Percentiles rank a stretch among this genome's conserved stretches.
Conservation (phyloP, 768 basidiomycete genomes). For the Tricholoma flavovirens region DNA sequence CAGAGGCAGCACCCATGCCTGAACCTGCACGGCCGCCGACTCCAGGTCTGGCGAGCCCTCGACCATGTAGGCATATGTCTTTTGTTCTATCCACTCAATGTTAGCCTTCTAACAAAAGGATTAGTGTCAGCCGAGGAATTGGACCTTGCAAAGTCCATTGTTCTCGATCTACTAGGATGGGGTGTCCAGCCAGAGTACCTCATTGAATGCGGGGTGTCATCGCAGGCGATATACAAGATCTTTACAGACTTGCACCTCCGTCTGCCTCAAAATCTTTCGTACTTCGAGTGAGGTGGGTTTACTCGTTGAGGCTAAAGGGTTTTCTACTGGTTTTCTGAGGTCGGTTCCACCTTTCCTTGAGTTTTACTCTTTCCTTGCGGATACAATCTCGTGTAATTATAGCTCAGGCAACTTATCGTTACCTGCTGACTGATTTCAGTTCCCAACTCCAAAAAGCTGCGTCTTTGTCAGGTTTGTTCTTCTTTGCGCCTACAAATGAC, state of each 20-base stretch:
- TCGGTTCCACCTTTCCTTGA: neutral
- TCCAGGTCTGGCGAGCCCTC: neutral
- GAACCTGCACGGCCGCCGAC: neutral
- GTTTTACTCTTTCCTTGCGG: neutral
- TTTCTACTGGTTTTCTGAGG: neutral
- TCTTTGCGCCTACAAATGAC: neutral
- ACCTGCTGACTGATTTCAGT: neutral
- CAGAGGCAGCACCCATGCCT: neutral
- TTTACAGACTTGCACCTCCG: constrained; percentile 36
- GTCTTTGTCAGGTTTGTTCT: neutral
- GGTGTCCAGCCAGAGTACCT: constrained; percentile 46
- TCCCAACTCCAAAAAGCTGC: neutral
- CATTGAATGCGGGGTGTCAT: constrained; percentile 37
- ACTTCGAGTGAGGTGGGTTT: constrained; percentile 2
- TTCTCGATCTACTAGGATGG: constrained; percentile 55
- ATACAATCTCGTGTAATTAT: neutral
- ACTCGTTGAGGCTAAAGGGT: neutral
- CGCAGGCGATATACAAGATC: constrained; percentile 30
- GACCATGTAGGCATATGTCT: neutral
- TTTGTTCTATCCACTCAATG: neutral
- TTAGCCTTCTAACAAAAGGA: neutral
- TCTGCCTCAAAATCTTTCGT: constrained; percentile 23
- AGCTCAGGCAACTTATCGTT: neutral
- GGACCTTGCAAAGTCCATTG: constrained; percentile 37
- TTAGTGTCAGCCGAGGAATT: constrained; percentile 38